phyloP scores from a whole-genome alignment of 2,329 filamentous ascomycete species.

The Pyrenophora graminea region DNA sequence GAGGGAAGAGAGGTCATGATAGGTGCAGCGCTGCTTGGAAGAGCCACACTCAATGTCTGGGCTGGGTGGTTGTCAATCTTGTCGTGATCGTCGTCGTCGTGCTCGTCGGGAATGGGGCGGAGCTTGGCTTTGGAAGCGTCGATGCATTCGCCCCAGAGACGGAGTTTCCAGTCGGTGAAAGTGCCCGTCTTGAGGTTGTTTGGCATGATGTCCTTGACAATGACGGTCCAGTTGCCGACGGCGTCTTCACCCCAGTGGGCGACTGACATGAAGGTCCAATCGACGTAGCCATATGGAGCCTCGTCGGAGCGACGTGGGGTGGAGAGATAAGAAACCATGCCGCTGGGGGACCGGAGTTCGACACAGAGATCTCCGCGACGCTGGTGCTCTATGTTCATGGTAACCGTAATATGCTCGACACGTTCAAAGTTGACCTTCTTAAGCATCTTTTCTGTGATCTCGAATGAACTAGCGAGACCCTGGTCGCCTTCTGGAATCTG shows the following conservation, averaged over 20 bases:
- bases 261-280: slow-evolving; percentile 99
- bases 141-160: slow-evolving; percentile 88
- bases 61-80: slow-evolving; percentile 60
- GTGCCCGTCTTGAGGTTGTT: slow-evolving; percentile 76
- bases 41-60: slow-evolving; percentile 61
- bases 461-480: slow-evolving; percentile 78
- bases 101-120: slow-evolving; percentile 78
- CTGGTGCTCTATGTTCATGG: slow-evolving; percentile 91
- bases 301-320: slow-evolving; percentile 73
- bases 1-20: slow-evolving; percentile 51
- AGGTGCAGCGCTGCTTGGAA: slow-evolving; percentile 53
- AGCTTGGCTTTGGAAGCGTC: slow-evolving; percentile 73
- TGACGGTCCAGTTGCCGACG: slow-evolving; percentile 85
- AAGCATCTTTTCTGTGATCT: slow-evolving; percentile 80
- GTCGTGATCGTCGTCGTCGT: slow-evolving; percentile 83
- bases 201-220: slow-evolving; percentile 77
- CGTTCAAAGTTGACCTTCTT: slow-evolving; percentile 80
- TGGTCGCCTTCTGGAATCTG: slow-evolving; percentile 81
- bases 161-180: slow-evolving; percentile 90
- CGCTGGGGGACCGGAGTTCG: slow-evolving; percentile 82
- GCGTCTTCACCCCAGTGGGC: slow-evolving; percentile 94
- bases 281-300: slow-evolving; percentile 71
- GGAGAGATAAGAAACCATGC: slow-evolving; percentile 81
- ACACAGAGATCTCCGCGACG: slow-evolving; percentile 90
- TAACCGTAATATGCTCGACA: slow-evolving; percentile 93